Conservation (phyloP, 768 basidiomycete genomes). For the Xerocomellus intermedius region DNA sequence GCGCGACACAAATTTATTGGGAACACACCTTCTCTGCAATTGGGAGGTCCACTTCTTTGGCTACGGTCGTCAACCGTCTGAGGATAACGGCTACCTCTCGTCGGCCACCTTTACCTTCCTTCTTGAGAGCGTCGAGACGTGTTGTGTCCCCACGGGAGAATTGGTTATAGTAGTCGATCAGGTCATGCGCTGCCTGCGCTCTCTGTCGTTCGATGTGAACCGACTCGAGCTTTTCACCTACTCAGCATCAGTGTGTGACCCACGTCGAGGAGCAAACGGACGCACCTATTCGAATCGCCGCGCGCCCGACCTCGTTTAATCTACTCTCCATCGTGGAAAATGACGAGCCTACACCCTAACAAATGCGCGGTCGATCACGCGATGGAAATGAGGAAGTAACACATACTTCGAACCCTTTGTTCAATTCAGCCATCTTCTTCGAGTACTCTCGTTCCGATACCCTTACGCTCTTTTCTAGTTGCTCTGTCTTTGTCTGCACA, state of each 20-base stretch:
- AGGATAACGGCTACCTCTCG: slow-evolving; percentile 85
- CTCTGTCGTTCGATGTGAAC: slow-evolving; percentile 89
- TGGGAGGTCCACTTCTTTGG: slow-evolving; percentile 90
- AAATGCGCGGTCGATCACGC: background rate
- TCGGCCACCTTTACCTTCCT: slow-evolving; percentile 86
- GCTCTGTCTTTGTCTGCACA: slow-evolving; percentile 86
- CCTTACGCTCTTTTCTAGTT: slow-evolving; percentile 88
- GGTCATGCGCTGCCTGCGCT: slow-evolving; percentile 90
- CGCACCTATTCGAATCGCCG: slow-evolving; percentile 88
- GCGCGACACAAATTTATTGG: background rate
- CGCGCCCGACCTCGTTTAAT: slow-evolving; percentile 91
- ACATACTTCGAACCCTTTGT: slow-evolving; percentile 88
- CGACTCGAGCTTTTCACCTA: slow-evolving; percentile 94
- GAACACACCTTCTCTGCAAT: slow-evolving; percentile 69
- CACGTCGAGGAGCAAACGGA: background rate
- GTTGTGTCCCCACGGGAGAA: slow-evolving; percentile 80
- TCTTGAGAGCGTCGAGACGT: slow-evolving; percentile 72
- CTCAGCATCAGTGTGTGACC: slow-evolving; percentile 3
- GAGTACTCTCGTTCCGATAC: slow-evolving; percentile 92
- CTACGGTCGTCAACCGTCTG: slow-evolving; percentile 80
- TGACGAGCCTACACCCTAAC: slow-evolving; percentile 80
- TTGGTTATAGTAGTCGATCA: slow-evolving; percentile 93
- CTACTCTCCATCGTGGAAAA: slow-evolving; percentile 88
- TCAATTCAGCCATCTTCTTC: slow-evolving; percentile 89
- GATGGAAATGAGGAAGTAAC: background rate